phyloP scores from a whole-genome alignment of 2,329 filamentous ascomycete species.

The Aspergillus melleus region DNA sequence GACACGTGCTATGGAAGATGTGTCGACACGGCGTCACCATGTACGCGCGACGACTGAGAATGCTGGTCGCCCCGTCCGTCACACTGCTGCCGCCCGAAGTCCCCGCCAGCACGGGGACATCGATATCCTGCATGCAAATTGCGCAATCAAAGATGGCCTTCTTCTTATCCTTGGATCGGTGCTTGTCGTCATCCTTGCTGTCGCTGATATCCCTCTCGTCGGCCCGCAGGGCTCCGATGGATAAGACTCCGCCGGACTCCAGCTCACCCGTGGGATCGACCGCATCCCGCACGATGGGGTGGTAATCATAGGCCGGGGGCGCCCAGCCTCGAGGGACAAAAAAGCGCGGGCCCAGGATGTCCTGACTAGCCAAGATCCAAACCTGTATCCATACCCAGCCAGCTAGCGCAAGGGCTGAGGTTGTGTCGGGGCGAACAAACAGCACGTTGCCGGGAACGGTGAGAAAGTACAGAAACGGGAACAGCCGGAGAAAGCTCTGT shows the following conservation, averaged over 20 bases:
- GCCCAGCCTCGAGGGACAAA: slow-evolving; percentile 71
- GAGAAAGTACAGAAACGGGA: slow-evolving; percentile 86
- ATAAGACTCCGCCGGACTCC: slow-evolving; percentile 72
- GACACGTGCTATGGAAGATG: slow-evolving; percentile 87
- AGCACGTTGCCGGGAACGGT: slow-evolving; percentile 75
- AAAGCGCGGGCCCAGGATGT: slow-evolving; percentile 84
- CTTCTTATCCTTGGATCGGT: slow-evolving; percentile 48
- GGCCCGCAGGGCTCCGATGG: slow-evolving; percentile 68
- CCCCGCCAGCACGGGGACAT: slow-evolving; percentile 73
- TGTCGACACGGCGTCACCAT: slow-evolving; percentile 98
- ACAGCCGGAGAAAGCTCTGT: slow-evolving; percentile 73
- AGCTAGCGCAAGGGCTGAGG: slow-evolving; percentile 63
- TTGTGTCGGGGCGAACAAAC: slow-evolving; percentile 69
- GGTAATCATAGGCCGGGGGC: slow-evolving; percentile 80
- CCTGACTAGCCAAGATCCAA: slow-evolving; percentile 74
- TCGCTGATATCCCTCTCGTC: slow-evolving; percentile 41
- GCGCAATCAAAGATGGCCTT: slow-evolving; percentile 79
- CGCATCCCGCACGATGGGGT: slow-evolving; percentile 70
- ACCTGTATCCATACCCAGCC: slow-evolving; percentile 89
- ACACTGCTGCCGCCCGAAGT: slow-evolving; percentile 51
- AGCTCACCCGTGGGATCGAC: slow-evolving; percentile 65
- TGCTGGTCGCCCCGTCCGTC: slow-evolving; percentile 53
- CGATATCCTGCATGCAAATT: slow-evolving; percentile 88
- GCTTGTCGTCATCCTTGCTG: slow-evolving; percentile 45
- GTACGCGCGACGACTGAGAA: slow-evolving; percentile 79